Base-by-base conservation (phyloP, 2,329 filamentous ascomycete genomes). In the Pezicula carpinea region DNA sequence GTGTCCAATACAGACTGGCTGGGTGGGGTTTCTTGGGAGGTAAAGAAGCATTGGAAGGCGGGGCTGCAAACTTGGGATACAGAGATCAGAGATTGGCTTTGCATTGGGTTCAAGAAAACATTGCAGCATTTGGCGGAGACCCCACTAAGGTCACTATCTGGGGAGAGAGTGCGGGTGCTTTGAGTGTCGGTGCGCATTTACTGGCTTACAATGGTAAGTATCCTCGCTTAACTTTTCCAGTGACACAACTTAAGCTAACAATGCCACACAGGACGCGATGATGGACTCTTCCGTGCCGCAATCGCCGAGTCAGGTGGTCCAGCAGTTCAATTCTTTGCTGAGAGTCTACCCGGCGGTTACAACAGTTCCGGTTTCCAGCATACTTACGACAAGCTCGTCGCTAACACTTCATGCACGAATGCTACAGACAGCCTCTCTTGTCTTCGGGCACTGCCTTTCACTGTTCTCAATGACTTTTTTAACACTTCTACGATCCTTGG, bases 141-240 rank as follows among this genome's bases (percentile, higher is more conserved):
- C 47, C 52, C 47, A 23, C 57, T 3, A 69, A 72, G 46, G 72
- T 79, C 14, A 70, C 67, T 3, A 63, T 71, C 43, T 73, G 64
- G 69, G 72, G 67, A 6, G 69, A 73, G 54, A 69, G 64, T 18
- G 70, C 70, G 3, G 57, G 57, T 13, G 57, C 33, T 3, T 19
- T 49, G 22, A 55, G 52, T 42, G 55, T 59, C 8, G 57, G 57
- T 0, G 44, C 48, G 2, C 57, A 59, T 7, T 33, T 59, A 5
- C 44, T 76, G 26, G 74, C 76, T 7, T 78, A 80, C 51, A 73
- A 71, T 31, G 78, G 77, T 1, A 66, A 73, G 19, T 69, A 80
- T 46, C n/a, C n/a, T 13, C 14, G 13, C 11, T n/a, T 11, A 8
- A 17, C n/a, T 44, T 3, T 18, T 19, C 18, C 23, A n/a, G 13